Conservation (phyloP, 75 land plant genomes). For the Pinus taeda region DNA sequence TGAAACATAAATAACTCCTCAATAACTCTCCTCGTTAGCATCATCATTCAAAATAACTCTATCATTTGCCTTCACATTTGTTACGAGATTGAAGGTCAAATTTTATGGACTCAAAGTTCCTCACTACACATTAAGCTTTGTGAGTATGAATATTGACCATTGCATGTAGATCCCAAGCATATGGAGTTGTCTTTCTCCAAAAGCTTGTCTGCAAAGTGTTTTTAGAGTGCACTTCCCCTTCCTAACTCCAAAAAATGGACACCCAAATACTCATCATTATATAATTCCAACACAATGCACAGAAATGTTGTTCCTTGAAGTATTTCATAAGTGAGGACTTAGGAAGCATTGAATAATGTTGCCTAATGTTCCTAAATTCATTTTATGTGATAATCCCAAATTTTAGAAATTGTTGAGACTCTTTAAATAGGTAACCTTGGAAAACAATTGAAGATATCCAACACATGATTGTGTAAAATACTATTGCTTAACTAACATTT, state of each 20-base stretch:
- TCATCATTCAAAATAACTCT: too few species aligned
- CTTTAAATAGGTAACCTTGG: background rate
- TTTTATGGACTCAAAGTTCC: too few species aligned
- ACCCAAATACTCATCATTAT: background rate
- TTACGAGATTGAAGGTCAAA: too few species aligned
- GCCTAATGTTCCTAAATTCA: background rate
- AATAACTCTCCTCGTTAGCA: too few species aligned
- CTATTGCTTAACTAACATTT: too few species aligned
- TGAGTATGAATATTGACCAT: conserved; percentile 23
- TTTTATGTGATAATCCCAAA: background rate
- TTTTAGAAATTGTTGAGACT: background rate
- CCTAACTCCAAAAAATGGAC: conserved; percentile 34
- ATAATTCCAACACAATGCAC: background rate
- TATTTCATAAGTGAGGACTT: background rate
- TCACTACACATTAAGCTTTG: too few species aligned
- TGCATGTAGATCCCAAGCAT: conserved; percentile 34
- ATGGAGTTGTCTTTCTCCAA: conserved; percentile 33
- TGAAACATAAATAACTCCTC: too few species aligned
- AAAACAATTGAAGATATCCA: background rate
- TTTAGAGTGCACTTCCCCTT: conserved; percentile 34
- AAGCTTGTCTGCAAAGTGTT: conserved; percentile 44
- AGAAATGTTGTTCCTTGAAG: background rate
- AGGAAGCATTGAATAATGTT: background rate
- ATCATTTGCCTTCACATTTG: too few species aligned
- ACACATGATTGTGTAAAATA: too few species aligned